phyloP scores from a whole-genome alignment of 352 stramenopile genomes.

The Globisporangium ultimum region DNA sequence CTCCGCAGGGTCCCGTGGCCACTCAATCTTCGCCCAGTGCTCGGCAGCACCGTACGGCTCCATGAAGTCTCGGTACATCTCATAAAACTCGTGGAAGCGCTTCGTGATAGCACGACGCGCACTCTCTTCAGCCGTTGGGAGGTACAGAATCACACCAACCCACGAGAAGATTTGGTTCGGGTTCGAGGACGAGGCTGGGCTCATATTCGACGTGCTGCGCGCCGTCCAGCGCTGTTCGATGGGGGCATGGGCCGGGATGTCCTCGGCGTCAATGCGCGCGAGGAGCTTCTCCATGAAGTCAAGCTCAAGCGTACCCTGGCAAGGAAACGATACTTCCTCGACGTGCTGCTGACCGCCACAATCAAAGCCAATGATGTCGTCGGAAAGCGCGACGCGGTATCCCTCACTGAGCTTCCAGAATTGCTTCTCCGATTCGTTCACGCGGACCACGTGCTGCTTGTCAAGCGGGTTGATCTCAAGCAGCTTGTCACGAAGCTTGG shows the following conservation, averaged over 20 bases:
- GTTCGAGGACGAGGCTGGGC: conserved; percentile 84
- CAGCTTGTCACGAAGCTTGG: conserved; percentile 81
- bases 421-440: conserved; percentile 94
- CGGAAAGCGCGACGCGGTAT: conserved; percentile 88
- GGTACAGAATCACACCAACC: conserved; percentile 98
- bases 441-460: conserved; percentile 89
- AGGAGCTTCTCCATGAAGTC: conserved; percentile 94
- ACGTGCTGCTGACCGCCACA: conserved; percentile 98
- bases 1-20: conserved; percentile 50
- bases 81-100: conserved; percentile 93
- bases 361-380: conserved; percentile 98
- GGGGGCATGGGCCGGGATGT: conserved; percentile 93
- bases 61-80: conserved; percentile 86
- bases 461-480: conserved; percentile 86
- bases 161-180: conserved; percentile 87
- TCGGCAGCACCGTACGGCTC: conserved; percentile 85
- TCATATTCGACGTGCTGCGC: conserved; percentile 90
- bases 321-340: conserved; percentile 95
- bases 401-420: conserved; percentile 95
- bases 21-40: conserved; percentile 98
- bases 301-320: conserved; percentile 77
- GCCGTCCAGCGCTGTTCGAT: conserved; percentile 98
- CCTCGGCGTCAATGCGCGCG: conserved; percentile 87
- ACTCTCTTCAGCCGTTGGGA: conserved; percentile 71
- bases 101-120: conserved; percentile 80